Evolutionary conservation across 495 filamentous ascomycete species (phyloP).

Genomic region (Penicillium manginii): DNA sequence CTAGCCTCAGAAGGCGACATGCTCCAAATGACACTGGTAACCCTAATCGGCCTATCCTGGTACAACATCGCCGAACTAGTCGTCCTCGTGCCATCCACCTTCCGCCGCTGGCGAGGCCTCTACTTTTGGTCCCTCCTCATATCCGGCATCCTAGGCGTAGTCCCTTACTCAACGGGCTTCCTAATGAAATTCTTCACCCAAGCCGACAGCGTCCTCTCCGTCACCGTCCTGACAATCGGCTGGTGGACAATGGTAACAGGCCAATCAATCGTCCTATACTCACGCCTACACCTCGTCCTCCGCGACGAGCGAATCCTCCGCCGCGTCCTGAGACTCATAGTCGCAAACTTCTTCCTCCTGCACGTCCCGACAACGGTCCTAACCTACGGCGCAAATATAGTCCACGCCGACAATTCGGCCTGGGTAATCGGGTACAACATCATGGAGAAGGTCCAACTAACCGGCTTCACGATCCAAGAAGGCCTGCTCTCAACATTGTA

Average conservation of each 20-base stretch:
- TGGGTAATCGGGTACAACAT: conserved; percentile 54
- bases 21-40: conserved; percentile 41
- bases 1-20: conserved; percentile 30
- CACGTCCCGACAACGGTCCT: conserved; percentile 55
- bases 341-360: conserved; percentile 47
- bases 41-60: conserved; percentile 52
- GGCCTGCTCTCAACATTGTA: conserved; percentile 60
- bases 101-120: conserved; percentile 54
- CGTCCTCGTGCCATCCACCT: conserved; percentile 53
- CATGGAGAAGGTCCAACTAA: conserved; percentile 61
- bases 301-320: conserved; percentile 47
- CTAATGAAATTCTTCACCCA: conserved; percentile 54
- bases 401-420: conserved; percentile 25
- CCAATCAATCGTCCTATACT: conserved; percentile 56
- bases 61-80: conserved; percentile 57
- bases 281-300: conserved; percentile 53
- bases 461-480: conserved; percentile 61
- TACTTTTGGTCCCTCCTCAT: conserved; percentile 59
- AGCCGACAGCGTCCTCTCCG: conserved; percentile 37
- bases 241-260: conserved; percentile 61
- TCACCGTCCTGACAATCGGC: conserved; percentile 51
- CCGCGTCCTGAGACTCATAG: conserved; percentile 47
- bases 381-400: conserved; percentile 51
- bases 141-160: conserved; percentile 46
- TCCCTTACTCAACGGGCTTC: conserved; percentile 57